Conservation (phyloP, 495 filamentous ascomycete genomes). For the Podospora comata region DNA sequence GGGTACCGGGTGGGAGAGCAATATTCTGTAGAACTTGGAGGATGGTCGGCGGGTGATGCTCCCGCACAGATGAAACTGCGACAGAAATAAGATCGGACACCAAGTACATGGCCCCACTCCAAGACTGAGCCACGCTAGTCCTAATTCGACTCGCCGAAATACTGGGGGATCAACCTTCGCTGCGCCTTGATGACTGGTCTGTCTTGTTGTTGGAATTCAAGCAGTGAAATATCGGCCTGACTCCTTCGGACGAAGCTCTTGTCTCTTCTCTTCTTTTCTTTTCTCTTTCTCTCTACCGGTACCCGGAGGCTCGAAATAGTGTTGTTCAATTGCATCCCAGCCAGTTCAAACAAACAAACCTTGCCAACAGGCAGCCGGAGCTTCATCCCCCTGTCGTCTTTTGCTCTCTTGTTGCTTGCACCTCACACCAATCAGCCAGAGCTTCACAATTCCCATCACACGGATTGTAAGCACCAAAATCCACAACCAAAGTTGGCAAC, state of each 20-base stretch:
- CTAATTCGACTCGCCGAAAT: slow-evolving; percentile 36
- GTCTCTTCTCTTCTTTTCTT: slow-evolving; percentile 31
- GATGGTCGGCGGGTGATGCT: neutral
- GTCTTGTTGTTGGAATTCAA: slow-evolving; percentile 7
- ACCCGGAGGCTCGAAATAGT: slow-evolving; percentile 5
- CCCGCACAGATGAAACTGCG: neutral
- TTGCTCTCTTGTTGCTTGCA: neutral
- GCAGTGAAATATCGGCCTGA: slow-evolving; percentile 52
- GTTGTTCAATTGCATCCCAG: slow-evolving; percentile 1
- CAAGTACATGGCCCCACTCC: slow-evolving; percentile 16
- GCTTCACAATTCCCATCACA: neutral
- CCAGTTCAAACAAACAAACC: neutral
- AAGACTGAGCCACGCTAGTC: slow-evolving; percentile 19
- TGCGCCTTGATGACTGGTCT: slow-evolving; percentile 30
- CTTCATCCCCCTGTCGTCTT: neutral
- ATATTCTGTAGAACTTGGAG: slow-evolving; percentile 25
- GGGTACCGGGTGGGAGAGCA: slow-evolving; percentile 12
- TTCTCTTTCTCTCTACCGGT: slow-evolving; percentile 28
- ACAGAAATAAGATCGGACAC: slow-evolving; percentile 18
- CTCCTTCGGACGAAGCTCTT: slow-evolving; percentile 39
- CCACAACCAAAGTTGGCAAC: neutral
- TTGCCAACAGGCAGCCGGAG: neutral
- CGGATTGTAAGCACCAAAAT: neutral
- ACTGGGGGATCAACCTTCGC: slow-evolving; percentile 23
- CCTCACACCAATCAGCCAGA: neutral